A percentile compares a stretch with the other conserved stretches of the same genome.
These are phyloP conservation scores for Epichloe coenophiala DNA, from an alignment of 2,329 filamentous ascomycete genomes.

Conservation along the genomic window DNA sequence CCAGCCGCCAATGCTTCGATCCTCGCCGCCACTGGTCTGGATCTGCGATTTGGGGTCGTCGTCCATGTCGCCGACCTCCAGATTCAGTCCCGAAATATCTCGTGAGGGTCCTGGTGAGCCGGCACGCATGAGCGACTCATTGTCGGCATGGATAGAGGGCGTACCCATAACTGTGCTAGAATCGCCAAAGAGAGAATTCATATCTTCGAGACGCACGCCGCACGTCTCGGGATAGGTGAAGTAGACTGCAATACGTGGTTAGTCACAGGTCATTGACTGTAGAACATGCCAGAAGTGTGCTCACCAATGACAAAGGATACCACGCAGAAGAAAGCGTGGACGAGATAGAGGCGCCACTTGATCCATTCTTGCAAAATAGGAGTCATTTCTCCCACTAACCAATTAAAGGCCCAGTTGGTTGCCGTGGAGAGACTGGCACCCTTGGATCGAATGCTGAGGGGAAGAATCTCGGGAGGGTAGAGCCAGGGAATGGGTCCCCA, in stretches of 20 bases:
- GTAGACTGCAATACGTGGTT: constrained; percentile 50
- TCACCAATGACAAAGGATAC: constrained; percentile 91
- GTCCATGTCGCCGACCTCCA: constrained; percentile 56
- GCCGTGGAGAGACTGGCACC: constrained; percentile 93
- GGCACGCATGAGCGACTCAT: constrained; percentile 65
- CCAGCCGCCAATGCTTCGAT: constrained; percentile 38
- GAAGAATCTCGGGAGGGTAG: constrained; percentile 96
- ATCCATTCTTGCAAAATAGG: constrained; percentile 87
- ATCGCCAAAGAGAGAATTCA: constrained; percentile 90
- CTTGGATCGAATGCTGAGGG: constrained; percentile 91
- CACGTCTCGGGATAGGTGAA: constrained; percentile 97
- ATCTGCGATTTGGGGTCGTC: constrained; percentile 31
- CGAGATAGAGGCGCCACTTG: constrained; percentile 82
- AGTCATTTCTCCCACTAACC: constrained; percentile 90
- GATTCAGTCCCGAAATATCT: constrained; percentile 67
- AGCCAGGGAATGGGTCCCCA: constrained; percentile 98
- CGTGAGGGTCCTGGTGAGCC: constrained; percentile 58
- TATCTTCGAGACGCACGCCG: constrained; percentile 88
- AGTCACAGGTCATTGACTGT: neutral
- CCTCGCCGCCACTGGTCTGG: constrained; percentile 18
- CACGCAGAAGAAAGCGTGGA: constrained; percentile 95
- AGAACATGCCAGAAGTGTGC: constrained; percentile 16
- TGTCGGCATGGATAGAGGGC: constrained; percentile 59
- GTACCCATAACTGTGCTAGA: constrained; percentile 71
- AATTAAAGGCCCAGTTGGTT: constrained; percentile 97